Evolutionary conservation across 2,329 filamentous ascomycete genomes (phyloP).

Genomic region (Hymenoscyphus fructigenus): DNA sequence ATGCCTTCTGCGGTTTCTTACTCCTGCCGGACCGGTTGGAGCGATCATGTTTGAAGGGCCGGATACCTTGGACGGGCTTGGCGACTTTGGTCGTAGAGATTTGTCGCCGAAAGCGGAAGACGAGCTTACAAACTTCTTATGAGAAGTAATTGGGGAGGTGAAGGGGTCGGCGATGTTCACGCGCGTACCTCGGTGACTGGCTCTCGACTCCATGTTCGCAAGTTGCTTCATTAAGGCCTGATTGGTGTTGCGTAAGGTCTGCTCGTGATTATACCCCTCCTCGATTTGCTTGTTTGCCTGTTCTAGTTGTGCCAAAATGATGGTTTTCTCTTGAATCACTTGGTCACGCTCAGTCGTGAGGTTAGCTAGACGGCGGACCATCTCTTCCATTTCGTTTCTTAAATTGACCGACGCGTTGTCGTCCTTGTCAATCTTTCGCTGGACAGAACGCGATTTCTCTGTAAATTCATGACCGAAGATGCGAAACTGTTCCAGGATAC

Average conservation of each 20-base stretch:
- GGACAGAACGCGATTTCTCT: too few relatives aligned
- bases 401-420: too few relatives aligned
- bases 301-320: too few relatives aligned
- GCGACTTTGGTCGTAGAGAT: background rate
- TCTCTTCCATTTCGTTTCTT: too few relatives aligned
- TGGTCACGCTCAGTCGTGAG: too few relatives aligned
- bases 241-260: background rate
- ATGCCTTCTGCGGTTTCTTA: conserved; percentile 19
- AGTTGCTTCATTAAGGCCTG: conserved; percentile 19
- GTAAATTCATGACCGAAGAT: too few relatives aligned
- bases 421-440: too few relatives aligned
- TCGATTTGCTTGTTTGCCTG: too few relatives aligned
- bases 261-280: too few relatives aligned
- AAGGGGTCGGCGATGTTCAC: conserved; percentile 24
- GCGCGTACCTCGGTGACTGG: conserved; percentile 16
- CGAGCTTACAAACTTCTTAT: background rate
- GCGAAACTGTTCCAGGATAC: too few relatives aligned
- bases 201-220: conserved; percentile 19
- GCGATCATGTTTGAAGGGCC: conserved; percentile 1
- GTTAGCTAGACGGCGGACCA: too few relatives aligned
- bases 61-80: background rate
- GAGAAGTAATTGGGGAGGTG: conserved; percentile 18
- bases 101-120: background rate
- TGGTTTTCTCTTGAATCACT: too few relatives aligned
- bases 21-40: conserved; percentile 5